Evolutionary conservation across 148 eudicot genomes (phyloP), one percentile per base, ranked within the genome.

Genomic region (Vaccinium corymbosum): DNA sequence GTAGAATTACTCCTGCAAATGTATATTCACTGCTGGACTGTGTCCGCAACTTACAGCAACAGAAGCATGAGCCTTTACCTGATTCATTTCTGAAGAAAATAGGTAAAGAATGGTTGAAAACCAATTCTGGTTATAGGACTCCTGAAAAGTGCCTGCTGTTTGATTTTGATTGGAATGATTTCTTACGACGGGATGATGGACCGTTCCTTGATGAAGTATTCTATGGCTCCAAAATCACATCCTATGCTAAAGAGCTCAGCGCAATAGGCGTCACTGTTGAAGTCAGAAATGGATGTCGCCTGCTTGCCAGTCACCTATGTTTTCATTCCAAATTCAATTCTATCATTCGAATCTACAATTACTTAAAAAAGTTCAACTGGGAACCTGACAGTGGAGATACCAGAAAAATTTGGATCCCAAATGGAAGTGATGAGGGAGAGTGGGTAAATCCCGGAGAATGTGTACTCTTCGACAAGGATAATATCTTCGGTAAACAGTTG

Each of bases 121-220:
- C 95, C 16, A 75, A 82, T 38, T 12, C 80, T 50, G 95, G 92
- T 11, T 92, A 89, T 57, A 84, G 84, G 85, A 48, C 85, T 25
- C 95, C 94, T 1, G 10, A 85, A 12, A 79, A 89, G 81, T 89
- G 94, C 55, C 32, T 91, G 87, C 76, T 92, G 17, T 90, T 83
- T 11, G 35, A 78, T 82, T 76, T 84, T 52, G 17, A 83, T 14
- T 85, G 86, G 85, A 32, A 32, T 32, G 71, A 0, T n/a, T 29
- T 77, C 82, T 84, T 94, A 81, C 81, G 62, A 19, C 56, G 29
- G 46, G 57, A 84, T 25, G 97, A 94, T 82, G 95, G 92, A 15
- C 95, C 97, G 0, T 94, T 91, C 79, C 83, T 94, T 52, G 97
- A 92, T 83, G 92, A 88, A 84, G 85, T 68, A 19, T 89, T 86